These are phyloP conservation scores for Orbilia javanica DNA, from an alignment of 2,329 filamentous ascomycete genomes.

Conservation along the genomic window DNA sequence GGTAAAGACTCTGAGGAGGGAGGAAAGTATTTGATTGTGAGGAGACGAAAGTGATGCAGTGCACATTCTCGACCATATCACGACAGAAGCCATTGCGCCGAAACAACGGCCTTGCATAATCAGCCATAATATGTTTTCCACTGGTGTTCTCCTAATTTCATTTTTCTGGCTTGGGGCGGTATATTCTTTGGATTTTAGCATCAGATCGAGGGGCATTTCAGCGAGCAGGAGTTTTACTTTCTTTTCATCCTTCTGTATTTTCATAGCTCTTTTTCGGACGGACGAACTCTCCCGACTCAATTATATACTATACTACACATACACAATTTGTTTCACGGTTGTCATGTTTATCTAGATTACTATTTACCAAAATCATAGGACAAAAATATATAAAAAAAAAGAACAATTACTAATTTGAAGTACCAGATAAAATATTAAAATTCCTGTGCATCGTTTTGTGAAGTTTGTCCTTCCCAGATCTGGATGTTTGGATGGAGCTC, in stretches of 20 bases:
- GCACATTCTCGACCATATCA: constrained; percentile 14
- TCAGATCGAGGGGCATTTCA: constrained; percentile 31
- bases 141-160: constrained; percentile 11
- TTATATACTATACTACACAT: constrained; percentile 12
- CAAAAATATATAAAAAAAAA: too few relatives aligned
- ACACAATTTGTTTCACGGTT: neutral
- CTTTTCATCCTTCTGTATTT: neutral
- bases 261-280: neutral
- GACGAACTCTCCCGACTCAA: constrained; percentile 30
- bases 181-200: constrained; percentile 16
- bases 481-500: constrained; percentile 13
- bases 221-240: constrained; percentile 55
- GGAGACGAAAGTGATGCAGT: constrained; percentile 46
- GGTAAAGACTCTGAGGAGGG: constrained; percentile 43
- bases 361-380: constrained; percentile 7
- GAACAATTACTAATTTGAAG: neutral
- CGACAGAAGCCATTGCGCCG: constrained; percentile 36
- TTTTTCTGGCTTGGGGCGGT: constrained; percentile 29
- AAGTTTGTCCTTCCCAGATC: neutral
- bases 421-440: constrained; percentile 4
- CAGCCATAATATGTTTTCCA: constrained; percentile 19
- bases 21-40: constrained; percentile 44
- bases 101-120: constrained; percentile 29
- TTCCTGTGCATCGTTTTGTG: neutral
- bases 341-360: neutral